Evolutionary conservation across 768 basidiomycete species (phyloP).

Genomic region (Pisolithus sp.): DNA sequence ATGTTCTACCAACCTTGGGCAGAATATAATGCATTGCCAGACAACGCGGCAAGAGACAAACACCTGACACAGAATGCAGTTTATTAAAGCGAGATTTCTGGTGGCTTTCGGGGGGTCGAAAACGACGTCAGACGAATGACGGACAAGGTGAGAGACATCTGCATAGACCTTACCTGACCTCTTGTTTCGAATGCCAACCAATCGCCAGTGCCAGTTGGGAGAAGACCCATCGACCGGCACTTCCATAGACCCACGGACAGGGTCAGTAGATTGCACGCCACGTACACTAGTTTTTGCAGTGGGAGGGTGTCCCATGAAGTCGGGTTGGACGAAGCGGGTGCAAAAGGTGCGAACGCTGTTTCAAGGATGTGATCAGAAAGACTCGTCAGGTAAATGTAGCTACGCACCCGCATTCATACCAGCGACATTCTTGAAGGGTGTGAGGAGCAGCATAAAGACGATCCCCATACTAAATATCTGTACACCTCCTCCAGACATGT

Average conservation of each 20-base stretch:
- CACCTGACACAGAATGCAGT: neutral
- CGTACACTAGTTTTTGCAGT: slow-evolving; percentile 64
- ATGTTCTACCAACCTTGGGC: slow-evolving; percentile 9
- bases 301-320: slow-evolving; percentile 45
- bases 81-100: slow-evolving; percentile 38
- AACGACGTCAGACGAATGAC: neutral
- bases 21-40: slow-evolving; percentile 7
- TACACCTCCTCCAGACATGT: slow-evolving; percentile 95
- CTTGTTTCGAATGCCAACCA: slow-evolving; percentile 93
- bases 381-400: neutral
- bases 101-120: slow-evolving; percentile 25
- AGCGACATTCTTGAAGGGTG: slow-evolving; percentile 78
- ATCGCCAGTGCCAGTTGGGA: slow-evolving; percentile 88
- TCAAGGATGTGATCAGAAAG: neutral
- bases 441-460: slow-evolving; percentile 84
- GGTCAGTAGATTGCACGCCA: slow-evolving; percentile 70
- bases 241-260: slow-evolving; percentile 88
- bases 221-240: slow-evolving; percentile 84
- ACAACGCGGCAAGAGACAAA: slow-evolving; percentile 5
- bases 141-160: neutral
- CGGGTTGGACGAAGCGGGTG: slow-evolving; percentile 41
- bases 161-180: slow-evolving; percentile 39
- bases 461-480: slow-evolving; percentile 98
- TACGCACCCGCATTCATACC: slow-evolving; percentile 71
- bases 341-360: slow-evolving; percentile 69